phyloP scores from a whole-genome alignment of 2,329 filamentous ascomycete genomes.

The Nemania serpens region DNA sequence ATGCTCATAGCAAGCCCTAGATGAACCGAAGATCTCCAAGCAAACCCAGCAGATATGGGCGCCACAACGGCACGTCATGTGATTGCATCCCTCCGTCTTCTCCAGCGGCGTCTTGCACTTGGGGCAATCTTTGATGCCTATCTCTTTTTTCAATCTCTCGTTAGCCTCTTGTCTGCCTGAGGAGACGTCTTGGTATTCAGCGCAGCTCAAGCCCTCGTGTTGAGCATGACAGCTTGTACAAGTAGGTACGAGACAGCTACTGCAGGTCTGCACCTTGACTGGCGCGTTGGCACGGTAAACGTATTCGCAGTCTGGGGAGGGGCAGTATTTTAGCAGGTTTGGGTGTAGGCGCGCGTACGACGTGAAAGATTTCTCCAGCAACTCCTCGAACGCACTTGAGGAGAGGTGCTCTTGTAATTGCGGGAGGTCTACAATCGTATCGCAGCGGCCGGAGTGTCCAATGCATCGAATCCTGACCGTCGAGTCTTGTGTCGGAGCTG shows the following conservation, averaged over 20 bases:
- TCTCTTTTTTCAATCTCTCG: constrained; percentile 39
- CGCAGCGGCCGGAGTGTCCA: constrained; percentile 37
- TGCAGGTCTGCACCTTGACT: constrained; percentile 35
- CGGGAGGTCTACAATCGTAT: constrained; percentile 32
- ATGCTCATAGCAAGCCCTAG: constrained; percentile 34
- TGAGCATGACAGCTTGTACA: constrained; percentile 45
- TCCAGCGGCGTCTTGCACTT: constrained; percentile 47
- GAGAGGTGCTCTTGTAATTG: constrained; percentile 39
- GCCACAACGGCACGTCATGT: constrained; percentile 50
- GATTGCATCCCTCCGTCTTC: constrained; percentile 52
- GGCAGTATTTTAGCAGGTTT: constrained; percentile 45
- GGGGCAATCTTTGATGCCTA: constrained; percentile 49
- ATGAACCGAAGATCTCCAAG: constrained; percentile 42
- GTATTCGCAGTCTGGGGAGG: constrained; percentile 49
- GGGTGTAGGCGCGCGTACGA: constrained; percentile 43
- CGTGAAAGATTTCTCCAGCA: constrained; percentile 39
- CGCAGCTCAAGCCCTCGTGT: constrained; percentile 44
- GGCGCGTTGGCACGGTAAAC: constrained; percentile 44
- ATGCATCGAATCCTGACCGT: constrained; percentile 35
- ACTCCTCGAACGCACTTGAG: constrained; percentile 12
- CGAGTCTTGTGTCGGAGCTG: constrained; percentile 19
- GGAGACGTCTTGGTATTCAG: constrained; percentile 38
- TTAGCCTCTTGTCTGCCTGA: constrained; percentile 38
- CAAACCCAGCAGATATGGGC: constrained; percentile 56
- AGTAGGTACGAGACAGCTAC: constrained; percentile 42